phyloP scores from a whole-genome alignment of 1,284 basidiomycete species.

The Flammula alnicola region DNA sequence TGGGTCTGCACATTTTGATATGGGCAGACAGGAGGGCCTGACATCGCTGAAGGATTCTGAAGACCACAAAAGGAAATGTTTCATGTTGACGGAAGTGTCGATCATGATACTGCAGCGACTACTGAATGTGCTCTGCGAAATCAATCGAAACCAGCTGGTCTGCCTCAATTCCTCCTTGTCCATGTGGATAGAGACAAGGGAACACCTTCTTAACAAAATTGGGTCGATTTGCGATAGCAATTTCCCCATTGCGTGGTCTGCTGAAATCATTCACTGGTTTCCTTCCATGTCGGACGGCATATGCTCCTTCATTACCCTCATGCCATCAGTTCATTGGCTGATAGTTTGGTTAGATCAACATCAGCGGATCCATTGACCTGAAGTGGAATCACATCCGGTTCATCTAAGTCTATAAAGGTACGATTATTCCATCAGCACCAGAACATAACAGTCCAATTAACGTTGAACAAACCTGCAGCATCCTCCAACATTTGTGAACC shows the following conservation, averaged over 20 bases:
- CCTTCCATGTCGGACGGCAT: slow-evolving; percentile 22
- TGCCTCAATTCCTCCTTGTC: slow-evolving; percentile 39
- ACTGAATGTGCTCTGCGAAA: slow-evolving; percentile 37
- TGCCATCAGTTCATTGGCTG: slow-evolving; percentile 22
- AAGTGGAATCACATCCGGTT: slow-evolving; percentile 29
- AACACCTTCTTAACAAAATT: slow-evolving; percentile 35
- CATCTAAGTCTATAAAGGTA: too few relatives aligned
- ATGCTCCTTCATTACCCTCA: slow-evolving; percentile 23
- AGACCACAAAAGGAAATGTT: slow-evolving; percentile 4
- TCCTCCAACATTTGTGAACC: too few relatives aligned
- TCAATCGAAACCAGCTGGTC: slow-evolving; percentile 20
- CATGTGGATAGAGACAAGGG: slow-evolving; percentile 41
- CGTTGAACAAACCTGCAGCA: too few relatives aligned
- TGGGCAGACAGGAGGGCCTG: slow-evolving; percentile 2
- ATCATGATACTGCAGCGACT: slow-evolving; percentile 41
- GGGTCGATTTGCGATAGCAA: not conserved
- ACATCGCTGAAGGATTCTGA: slow-evolving; percentile 2
- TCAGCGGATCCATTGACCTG: slow-evolving; percentile 27
- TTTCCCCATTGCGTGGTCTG: not conserved
- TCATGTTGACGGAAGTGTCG: slow-evolving; percentile 28
- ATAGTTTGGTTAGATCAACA: slow-evolving; percentile 14
- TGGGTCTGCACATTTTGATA: not conserved
- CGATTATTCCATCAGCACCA: too few relatives aligned
- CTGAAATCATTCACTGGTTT: slow-evolving; percentile 19
- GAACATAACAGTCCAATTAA: too few relatives aligned